Conservation (phyloP, 1,284 basidiomycete genomes). For the Boletus semigastroideus region DNA sequence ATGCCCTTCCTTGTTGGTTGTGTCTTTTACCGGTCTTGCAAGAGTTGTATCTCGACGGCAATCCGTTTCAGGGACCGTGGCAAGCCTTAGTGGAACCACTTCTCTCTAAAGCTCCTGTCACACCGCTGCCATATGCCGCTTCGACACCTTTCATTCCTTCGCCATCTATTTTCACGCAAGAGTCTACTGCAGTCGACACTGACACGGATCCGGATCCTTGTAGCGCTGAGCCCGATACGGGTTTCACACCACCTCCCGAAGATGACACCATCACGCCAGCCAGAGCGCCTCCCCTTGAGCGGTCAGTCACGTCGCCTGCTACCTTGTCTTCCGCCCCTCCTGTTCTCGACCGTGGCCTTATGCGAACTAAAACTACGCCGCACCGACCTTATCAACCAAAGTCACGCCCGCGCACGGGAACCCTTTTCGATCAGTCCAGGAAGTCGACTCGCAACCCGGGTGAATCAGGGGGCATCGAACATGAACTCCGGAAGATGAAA, state of each 20-base stretch:
- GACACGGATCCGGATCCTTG: conserved; percentile 56
- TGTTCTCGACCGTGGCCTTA: conserved; percentile 45
- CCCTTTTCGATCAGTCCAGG: conserved; percentile 23
- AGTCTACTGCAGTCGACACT: conserved; percentile 44
- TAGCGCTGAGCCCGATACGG: conserved; percentile 36
- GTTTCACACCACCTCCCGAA: conserved; percentile 35
- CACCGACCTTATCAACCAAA: conserved; percentile 61
- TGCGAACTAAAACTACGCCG: conserved; percentile 69
- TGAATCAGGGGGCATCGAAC: conserved; percentile 46
- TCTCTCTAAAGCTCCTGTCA: conserved; percentile 58
- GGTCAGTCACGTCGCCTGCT: conserved; percentile 49
- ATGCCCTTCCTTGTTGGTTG: conserved; percentile 92
- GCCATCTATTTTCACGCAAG: conserved; percentile 42
- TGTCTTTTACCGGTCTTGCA: conserved; percentile 82
- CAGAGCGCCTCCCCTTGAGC: conserved; percentile 51
- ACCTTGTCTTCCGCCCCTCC: conserved; percentile 30
- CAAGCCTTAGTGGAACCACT: conserved; percentile 83
- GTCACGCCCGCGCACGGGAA: conserved; percentile 33
- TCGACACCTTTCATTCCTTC: conserved; percentile 62
- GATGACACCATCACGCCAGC: conserved; percentile 74
- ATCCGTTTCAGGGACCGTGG: conserved; percentile 93
- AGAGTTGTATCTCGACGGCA: conserved; percentile 87
- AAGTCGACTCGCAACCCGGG: conserved; percentile 34
- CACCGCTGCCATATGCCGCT: conserved; percentile 58
- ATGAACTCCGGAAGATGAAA: conserved; percentile 80